Base-by-base conservation (phyloP, 352 stramenopile genomes). In the Phytopythium ostracodes region DNA sequence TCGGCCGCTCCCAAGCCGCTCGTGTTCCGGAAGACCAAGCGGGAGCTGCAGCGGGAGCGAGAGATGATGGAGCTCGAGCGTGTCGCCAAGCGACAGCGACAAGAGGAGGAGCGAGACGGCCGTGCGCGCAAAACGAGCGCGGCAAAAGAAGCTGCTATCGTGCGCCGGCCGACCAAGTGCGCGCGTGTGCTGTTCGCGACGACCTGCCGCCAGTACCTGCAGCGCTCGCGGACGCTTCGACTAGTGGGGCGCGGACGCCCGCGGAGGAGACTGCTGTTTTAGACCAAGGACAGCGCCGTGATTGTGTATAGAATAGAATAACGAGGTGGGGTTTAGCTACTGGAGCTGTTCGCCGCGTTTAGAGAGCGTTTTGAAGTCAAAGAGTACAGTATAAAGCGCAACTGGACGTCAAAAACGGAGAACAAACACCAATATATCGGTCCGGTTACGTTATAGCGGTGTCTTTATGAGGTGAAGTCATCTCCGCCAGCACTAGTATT, bases 21-120 rank as follows among this genome's bases (percentile, higher is more conserved):
- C 0, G 65, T 79, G 36, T 87, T 84, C 38, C 66, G 77, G 22
- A 87, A 84, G 60, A 87, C 77, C 20, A 87, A 84, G 62, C 68
- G 72, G 1, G 77, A 87, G 58, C 61, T 84, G 9, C 72, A 86
- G 36, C 64, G 72, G 36, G 75, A 87, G 52, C 64, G 68, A 27
- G 67, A 78, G 42, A 20, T 60, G 33, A 38, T 68, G 27, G 59
- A 79, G 55, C 56, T 51, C 36, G 47, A 71, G 49, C 53, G 65
- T 25, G 63, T 12, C 29, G 62, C 67, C 40, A 62, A 77, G 22
- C 59, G 64, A 17, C 63, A 66, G 6, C 43, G 67, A 8, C 25
- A 64, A 18, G 35, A 74, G 35, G 56, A 31, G 9, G 11, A 47
- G 25, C n/a, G 22, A 27, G 35, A 42, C 2, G 25, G 36, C 67